phyloP scores from a whole-genome alignment of 2,329 filamentous ascomycete genomes.

The Sporothrix dimorphospora region DNA sequence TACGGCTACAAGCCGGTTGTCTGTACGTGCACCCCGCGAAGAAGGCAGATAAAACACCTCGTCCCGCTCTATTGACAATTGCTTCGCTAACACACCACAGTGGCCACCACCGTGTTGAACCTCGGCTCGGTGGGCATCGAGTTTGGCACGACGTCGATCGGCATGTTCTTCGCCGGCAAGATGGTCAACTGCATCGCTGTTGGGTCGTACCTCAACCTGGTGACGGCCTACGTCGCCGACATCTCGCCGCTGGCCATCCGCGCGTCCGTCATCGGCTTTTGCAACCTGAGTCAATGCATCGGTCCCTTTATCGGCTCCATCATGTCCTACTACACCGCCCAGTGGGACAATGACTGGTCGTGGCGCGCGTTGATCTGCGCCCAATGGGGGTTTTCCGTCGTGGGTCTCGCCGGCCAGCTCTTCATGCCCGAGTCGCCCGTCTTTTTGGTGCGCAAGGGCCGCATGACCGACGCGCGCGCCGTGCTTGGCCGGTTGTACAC shows the following conservation, averaged over 20 bases:
- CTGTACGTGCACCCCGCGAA: not conserved
- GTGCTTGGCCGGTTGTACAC: constrained; percentile 21
- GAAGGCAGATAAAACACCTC: no score
- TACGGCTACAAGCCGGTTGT: constrained; percentile 16
- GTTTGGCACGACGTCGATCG: constrained; percentile 25
- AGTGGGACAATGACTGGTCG: constrained; percentile 48
- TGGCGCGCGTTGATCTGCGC: constrained; percentile 53
- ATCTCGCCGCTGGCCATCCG: constrained; percentile 32
- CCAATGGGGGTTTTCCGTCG: constrained; percentile 53
- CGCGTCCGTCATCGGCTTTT: constrained; percentile 25
- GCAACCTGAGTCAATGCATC: constrained; percentile 23
- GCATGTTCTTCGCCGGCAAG: constrained; percentile 29
- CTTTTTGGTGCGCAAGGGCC: constrained; percentile 21
- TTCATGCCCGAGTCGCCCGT: constrained; percentile 40
- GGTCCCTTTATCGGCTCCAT: constrained; percentile 36
- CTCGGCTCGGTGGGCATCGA: constrained; percentile 26
- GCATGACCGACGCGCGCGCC: constrained; percentile 40
- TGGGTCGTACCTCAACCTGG: constrained; percentile 25
- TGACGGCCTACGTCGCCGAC: constrained; percentile 29
- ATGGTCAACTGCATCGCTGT: constrained; percentile 27
- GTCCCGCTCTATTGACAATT: no score
- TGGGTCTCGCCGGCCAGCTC: constrained; percentile 49
- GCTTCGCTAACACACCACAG: not conserved
- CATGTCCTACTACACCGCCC: constrained; percentile 35
- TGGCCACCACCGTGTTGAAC: constrained; percentile 12